Conservation (phyloP, 2,329 filamentous ascomycete species). For the Penicillium janthinellum region DNA sequence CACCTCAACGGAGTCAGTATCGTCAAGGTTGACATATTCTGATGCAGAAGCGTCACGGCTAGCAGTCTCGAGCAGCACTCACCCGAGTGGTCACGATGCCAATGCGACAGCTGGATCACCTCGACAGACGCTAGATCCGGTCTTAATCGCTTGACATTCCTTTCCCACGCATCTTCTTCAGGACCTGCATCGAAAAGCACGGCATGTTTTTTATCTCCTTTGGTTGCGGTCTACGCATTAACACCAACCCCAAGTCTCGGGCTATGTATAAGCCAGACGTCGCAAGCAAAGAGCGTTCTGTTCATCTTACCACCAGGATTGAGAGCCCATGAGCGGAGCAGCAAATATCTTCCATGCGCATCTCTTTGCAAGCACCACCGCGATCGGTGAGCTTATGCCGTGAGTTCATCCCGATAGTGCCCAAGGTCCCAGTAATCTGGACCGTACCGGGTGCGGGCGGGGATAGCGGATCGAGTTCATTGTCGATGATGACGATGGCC, state of each 20-base stretch:
- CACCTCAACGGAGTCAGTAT: constrained; percentile 35
- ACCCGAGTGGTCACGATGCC: constrained; percentile 60
- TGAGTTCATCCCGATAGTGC: constrained; percentile 44
- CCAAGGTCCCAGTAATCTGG: constrained; percentile 47
- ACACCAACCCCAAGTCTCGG: background rate
- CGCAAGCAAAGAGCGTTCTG: background rate
- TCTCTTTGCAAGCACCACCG: constrained; percentile 48
- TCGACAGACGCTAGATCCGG: constrained; percentile 50
- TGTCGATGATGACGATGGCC: constrained; percentile 55
- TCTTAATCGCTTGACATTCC: constrained; percentile 51
- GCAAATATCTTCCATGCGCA: constrained; percentile 55
- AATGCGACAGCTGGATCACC: constrained; percentile 54
- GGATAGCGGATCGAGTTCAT: constrained; percentile 58
- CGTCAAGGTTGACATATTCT: background rate
- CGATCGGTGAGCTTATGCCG: constrained; percentile 38
- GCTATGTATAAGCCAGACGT: background rate
- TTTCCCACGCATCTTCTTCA: constrained; percentile 54
- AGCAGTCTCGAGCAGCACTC: constrained; percentile 9
- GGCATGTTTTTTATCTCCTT: constrained; percentile 47
- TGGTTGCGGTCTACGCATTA: constrained; percentile 48
- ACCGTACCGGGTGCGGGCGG: constrained; percentile 49
- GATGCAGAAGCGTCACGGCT: background rate
- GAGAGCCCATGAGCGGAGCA: constrained; percentile 59
- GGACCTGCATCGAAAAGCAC: constrained; percentile 59
- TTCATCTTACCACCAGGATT: constrained; percentile 50